These are phyloP conservation scores for Saccharomycopsis babjevae DNA, from an alignment of 805 yeast species.

Conservation along the genomic window DNA sequence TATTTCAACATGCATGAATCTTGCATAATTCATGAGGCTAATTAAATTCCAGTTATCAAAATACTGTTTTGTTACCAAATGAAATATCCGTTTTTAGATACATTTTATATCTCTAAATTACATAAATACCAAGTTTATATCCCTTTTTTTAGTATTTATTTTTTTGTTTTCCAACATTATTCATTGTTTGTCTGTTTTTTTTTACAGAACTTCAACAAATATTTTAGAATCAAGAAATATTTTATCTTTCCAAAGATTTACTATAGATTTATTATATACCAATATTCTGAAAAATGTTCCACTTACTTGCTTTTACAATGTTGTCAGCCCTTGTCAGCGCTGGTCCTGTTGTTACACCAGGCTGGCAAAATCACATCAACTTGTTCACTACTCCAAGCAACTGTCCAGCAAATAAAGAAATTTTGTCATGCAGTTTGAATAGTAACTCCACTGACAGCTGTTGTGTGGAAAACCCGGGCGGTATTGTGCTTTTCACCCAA, in stretches of 20 bases:
- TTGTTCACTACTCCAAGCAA: constrained; percentile 15
- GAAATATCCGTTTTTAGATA: background rate
- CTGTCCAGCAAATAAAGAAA: constrained; percentile 7
- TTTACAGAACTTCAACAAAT: background rate
- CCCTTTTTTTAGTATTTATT: background rate
- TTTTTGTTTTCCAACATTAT: too few species aligned
- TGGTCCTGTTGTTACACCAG: constrained; percentile 14
- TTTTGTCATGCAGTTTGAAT: constrained; percentile 7
- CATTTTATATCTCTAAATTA: background rate
- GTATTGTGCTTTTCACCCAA: constrained; percentile 74
- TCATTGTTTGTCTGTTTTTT: too few species aligned
- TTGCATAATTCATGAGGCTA: background rate
- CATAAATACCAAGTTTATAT: background rate
- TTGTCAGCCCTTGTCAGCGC: constrained; percentile 6
- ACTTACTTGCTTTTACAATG: background rate
- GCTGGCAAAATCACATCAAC: constrained; percentile 14
- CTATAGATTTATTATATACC: background rate
- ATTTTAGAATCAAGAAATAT: background rate
- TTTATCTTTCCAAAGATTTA: background rate
- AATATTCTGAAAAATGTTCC: background rate
- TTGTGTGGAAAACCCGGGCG: constrained; percentile 83
- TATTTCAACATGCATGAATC: background rate
- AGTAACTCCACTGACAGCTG: constrained; percentile 49
- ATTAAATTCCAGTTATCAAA: background rate
- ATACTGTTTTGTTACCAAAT: background rate